A percentile compares a stretch with the other conserved stretches of the same genome.
phyloP scores from a whole-genome alignment of 2,329 filamentous ascomycete species.

The Exophiala sp. region DNA sequence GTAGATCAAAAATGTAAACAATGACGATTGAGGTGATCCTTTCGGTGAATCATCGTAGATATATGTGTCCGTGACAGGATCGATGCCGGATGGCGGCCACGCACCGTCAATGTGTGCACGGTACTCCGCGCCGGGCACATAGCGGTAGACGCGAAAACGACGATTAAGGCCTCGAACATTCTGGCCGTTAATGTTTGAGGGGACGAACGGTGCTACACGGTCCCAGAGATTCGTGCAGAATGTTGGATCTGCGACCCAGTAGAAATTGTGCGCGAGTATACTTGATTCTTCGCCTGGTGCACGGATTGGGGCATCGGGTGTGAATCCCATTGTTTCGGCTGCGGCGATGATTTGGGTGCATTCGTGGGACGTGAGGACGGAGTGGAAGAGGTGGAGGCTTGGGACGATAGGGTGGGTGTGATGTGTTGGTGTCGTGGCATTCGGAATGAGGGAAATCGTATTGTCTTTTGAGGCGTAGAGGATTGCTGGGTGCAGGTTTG shows the following conservation, averaged over 20 bases:
- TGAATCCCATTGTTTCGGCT: constrained; percentile 62
- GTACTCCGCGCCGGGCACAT: constrained; percentile 70
- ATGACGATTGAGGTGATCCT: constrained; percentile 59
- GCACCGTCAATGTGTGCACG: constrained; percentile 68
- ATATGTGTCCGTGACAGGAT: constrained; percentile 53
- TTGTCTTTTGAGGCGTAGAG: constrained; percentile 60
- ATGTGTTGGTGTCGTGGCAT: constrained; percentile 48
- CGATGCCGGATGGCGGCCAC: constrained; percentile 67
- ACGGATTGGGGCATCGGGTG: constrained; percentile 64
- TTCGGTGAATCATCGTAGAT: constrained; percentile 64
- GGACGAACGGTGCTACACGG: constrained; percentile 58
- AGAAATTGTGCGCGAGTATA: constrained; percentile 69
- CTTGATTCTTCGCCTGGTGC: constrained; percentile 52
- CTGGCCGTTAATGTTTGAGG: constrained; percentile 53
- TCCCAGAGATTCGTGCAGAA: constrained; percentile 64
- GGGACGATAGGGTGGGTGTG: constrained; percentile 61
- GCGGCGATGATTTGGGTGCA: constrained; percentile 65
- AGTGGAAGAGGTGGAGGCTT: constrained; percentile 56
- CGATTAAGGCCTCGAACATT: constrained; percentile 63
- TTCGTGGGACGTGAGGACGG: constrained; percentile 56
- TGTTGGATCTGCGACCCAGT: constrained; percentile 64
- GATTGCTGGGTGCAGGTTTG: constrained; percentile 64
- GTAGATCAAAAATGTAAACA: constrained; percentile 68
- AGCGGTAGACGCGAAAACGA: constrained; percentile 68
- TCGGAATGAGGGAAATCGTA: constrained; percentile 51